Base-by-base conservation (phyloP, 1,139 yeast genomes). In the Yamadazyma taylorii region DNA sequence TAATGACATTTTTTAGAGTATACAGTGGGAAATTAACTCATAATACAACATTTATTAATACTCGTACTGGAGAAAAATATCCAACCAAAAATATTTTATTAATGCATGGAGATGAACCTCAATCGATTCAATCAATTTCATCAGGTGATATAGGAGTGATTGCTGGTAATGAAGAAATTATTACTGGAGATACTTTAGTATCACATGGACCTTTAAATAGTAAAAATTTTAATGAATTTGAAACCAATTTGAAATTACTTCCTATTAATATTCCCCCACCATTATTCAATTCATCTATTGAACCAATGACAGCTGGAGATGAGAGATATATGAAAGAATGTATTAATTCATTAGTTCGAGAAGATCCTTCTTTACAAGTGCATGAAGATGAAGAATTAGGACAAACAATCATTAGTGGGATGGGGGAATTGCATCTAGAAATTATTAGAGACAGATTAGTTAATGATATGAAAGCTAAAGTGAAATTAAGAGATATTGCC, bases 391-490 rank as follows among this genome's bases (percentile, higher is more conserved):
- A 86, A 46, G 97, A 90, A 43, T 69, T 86, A 40, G 96, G 96
- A 0, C 97, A 92, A 60, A 81, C 89, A 0, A 71, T 89, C 21
- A 60, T 92, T 24, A 81, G 95, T 36, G 99, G 98, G 3, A 89
- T 92, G 97, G 98, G 97, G 13, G 96, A 89, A 53, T 68, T 92
- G 36, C 98, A 92, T 60, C 70, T 92, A 37, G 97, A 92, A 48
- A 89, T 92, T 48, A 85, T 94, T 2, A 73, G 75, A 37, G 95
- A 88, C 48, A 69, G 97, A 40, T 70, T 92, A 35, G 64, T 83
- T 15, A 78, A 78, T 37, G 96, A 88, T 44, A 74, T 90, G 73
- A 83, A 84, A 55, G 96, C 95, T 2, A 80, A 81, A 41, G 85
- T 86, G 0, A 81, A 81, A 34, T 73, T 89, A 35, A 89, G 96